Conservation (phyloP, 148 eudicot species). For the Cornus kousa region DNA sequence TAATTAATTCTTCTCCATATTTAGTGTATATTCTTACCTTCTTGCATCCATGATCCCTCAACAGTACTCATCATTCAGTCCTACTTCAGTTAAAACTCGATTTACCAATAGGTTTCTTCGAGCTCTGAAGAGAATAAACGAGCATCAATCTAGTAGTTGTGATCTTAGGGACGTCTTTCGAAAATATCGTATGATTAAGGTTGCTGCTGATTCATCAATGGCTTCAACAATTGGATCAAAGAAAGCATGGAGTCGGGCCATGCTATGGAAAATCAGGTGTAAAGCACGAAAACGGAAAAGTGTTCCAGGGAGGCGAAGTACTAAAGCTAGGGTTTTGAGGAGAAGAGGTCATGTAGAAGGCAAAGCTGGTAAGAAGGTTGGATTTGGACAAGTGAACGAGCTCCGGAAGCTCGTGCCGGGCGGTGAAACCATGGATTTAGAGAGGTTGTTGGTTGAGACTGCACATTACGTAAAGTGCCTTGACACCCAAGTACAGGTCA, state of each 20-base stretch:
- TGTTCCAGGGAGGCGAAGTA: neutral
- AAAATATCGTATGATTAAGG: constrained; percentile 29
- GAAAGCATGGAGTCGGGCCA: constrained; percentile 72
- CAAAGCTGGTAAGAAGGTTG: neutral
- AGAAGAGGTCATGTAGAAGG: constrained; percentile 1
- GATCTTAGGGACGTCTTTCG: constrained; percentile 1
- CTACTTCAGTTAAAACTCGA: constrained; percentile 41
- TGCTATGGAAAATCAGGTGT: constrained; percentile 31
- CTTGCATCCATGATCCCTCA: constrained; percentile 14
- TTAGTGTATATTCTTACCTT: neutral
- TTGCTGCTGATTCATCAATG: constrained; percentile 63
- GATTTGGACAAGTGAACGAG: constrained; percentile 11
- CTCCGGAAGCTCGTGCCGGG: constrained; percentile 77
- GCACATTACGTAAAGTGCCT: constrained; percentile 81
- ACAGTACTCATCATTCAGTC: constrained; percentile 15
- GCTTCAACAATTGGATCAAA: constrained; percentile 60
- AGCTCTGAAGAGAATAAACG: constrained; percentile 51
- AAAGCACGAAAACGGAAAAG: neutral
- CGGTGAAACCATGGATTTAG: constrained; percentile 59
- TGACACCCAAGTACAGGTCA: constrained; percentile 67
- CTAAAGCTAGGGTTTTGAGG: neutral
- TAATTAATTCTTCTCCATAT: neutral
- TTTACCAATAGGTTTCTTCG: constrained; percentile 53
- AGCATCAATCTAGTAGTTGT: neutral
- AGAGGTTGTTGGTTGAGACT: constrained; percentile 64